Evolutionary conservation across 495 filamentous ascomycete genomes (phyloP).

Genomic region (Neurospora pannonica): DNA sequence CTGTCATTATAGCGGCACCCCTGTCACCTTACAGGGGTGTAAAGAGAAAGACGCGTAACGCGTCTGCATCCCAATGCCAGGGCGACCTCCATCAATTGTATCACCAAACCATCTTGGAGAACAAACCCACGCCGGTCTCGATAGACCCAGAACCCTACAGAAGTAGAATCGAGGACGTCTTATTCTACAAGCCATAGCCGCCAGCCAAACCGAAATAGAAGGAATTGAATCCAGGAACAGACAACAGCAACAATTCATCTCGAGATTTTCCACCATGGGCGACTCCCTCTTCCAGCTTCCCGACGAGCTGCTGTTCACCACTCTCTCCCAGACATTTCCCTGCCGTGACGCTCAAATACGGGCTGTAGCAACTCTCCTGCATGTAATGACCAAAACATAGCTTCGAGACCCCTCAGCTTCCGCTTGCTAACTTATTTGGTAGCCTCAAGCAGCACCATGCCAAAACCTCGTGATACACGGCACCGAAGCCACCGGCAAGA

Average conservation of each 20-base stretch:
- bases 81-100: not conserved
- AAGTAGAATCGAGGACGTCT: not conserved
- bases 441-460: slow-evolving; percentile 37
- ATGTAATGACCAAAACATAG: slow-evolving; percentile 33
- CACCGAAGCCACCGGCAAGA: slow-evolving; percentile 89
- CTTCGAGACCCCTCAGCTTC: not conserved
- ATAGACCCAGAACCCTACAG: not conserved
- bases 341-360: slow-evolving; percentile 57
- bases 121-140: not conserved
- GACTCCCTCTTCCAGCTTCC: slow-evolving; percentile 35
- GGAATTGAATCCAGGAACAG: not conserved
- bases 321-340: slow-evolving; percentile 42
- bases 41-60: not conserved
- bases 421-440: not conserved
- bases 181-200: not conserved
- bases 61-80: not conserved
- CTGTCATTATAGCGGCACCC: not conserved
- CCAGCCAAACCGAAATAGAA: not conserved
- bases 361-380: slow-evolving; percentile 52
- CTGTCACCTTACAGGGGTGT: not conserved
- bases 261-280: slow-evolving; percentile 2
- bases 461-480: slow-evolving; percentile 69
- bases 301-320: slow-evolving; percentile 41
- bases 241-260: not conserved
- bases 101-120: not conserved